Evolutionary conservation across 805 yeast species (phyloP).

Genomic region (Metschnikowia kunwiensis): DNA sequence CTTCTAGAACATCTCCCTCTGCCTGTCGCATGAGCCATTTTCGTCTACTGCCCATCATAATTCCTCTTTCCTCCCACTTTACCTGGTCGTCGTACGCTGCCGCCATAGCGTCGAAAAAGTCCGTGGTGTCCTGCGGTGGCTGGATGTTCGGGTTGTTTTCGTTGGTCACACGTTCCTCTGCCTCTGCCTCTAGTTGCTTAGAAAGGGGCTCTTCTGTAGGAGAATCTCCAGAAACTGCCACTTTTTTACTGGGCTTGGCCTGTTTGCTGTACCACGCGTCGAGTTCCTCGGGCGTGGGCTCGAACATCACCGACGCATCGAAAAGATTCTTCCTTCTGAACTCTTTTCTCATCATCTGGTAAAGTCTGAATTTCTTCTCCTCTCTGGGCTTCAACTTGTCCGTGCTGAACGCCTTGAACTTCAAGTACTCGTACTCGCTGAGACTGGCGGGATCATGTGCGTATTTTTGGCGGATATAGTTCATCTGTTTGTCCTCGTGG

Average conservation of each 20-base stretch:
- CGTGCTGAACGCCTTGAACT: slow-evolving; percentile 55
- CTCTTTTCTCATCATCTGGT: slow-evolving; percentile 51
- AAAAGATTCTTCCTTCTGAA: slow-evolving; percentile 38
- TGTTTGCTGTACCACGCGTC: slow-evolving; percentile 41
- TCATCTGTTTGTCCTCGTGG: slow-evolving; percentile 60
- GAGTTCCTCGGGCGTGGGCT: slow-evolving; percentile 41
- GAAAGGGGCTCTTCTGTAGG: slow-evolving; percentile 11
- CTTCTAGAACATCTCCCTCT: slow-evolving; percentile 88
- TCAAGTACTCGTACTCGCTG: slow-evolving; percentile 61
- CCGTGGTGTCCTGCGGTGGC: slow-evolving; percentile 77
- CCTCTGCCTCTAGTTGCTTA: slow-evolving; percentile 7
- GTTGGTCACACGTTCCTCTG: slow-evolving; percentile 30
- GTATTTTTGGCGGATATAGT: slow-evolving; percentile 37
- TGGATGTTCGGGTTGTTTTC: slow-evolving; percentile 46
- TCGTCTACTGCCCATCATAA: slow-evolving; percentile 61
- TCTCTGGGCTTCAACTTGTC: slow-evolving; percentile 66
- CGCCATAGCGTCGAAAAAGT: slow-evolving; percentile 75
- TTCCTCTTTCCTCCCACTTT: slow-evolving; percentile 65
- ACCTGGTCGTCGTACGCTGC: slow-evolving; percentile 77
- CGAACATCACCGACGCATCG: slow-evolving; percentile 32
- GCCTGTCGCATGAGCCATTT: slow-evolving; percentile 76
- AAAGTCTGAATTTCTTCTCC: slow-evolving; percentile 54
- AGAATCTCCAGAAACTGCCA: slow-evolving; percentile 23
- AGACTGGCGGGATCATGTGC: slow-evolving; percentile 33
- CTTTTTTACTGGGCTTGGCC: slow-evolving; percentile 23